Conservation (phyloP, 1,284 basidiomycete species). For the Tylopilus sp. region DNA sequence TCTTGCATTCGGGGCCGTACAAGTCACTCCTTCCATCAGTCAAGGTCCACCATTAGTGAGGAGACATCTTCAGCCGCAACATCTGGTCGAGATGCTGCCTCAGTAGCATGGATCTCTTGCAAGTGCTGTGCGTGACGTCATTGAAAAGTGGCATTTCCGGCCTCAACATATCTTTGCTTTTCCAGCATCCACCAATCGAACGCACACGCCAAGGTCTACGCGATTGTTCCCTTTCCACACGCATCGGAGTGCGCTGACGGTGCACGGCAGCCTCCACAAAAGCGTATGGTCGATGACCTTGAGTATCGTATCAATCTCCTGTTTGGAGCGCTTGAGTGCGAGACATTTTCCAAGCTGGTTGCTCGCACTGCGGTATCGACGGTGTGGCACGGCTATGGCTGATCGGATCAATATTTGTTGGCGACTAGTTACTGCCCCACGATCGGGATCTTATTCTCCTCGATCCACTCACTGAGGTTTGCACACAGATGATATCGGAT, state of each 20-base stretch:
- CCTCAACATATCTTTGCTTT: not conserved
- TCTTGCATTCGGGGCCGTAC: slow-evolving; percentile 36
- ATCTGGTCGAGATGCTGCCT: slow-evolving; percentile 33
- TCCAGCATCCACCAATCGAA: slow-evolving; percentile 89
- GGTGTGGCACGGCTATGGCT: slow-evolving; percentile 35
- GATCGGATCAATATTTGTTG: slow-evolving; percentile 69
- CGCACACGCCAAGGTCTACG: slow-evolving; percentile 76
- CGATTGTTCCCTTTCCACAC: not conserved
- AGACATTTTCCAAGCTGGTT: slow-evolving; percentile 83
- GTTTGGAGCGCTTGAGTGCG: slow-evolving; percentile 94
- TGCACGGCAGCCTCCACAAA: slow-evolving; percentile 74
- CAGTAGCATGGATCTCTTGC: slow-evolving; percentile 50
- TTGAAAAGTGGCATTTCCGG: not conserved
- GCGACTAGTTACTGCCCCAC: slow-evolving; percentile 71
- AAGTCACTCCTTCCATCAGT: slow-evolving; percentile 22
- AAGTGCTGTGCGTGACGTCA: slow-evolving; percentile 69
- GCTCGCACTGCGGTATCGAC: slow-evolving; percentile 54
- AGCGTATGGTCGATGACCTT: slow-evolving; percentile 88
- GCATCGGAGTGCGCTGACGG: slow-evolving; percentile 1
- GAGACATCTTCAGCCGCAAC: slow-evolving; percentile 34
- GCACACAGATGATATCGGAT: slow-evolving; percentile 82
- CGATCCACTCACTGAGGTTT: slow-evolving; percentile 82
- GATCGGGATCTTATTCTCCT: slow-evolving; percentile 84
- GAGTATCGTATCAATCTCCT: slow-evolving; percentile 89
- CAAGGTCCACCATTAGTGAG: slow-evolving; percentile 33